Conservation (phyloP, 805 yeast genomes). For the Suhomyces vadensis region DNA sequence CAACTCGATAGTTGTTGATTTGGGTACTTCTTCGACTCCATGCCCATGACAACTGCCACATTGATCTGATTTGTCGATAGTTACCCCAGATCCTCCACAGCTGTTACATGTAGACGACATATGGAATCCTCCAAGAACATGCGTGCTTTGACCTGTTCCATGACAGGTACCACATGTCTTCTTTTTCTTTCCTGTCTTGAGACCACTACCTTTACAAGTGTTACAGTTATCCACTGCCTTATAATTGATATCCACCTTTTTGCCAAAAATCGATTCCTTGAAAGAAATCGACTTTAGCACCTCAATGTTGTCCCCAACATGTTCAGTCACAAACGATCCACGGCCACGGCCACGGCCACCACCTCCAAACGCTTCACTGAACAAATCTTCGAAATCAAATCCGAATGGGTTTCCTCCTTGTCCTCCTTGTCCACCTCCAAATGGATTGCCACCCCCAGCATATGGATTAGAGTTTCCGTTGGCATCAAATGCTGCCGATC, state of each 20-base stretch:
- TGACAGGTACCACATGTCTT: conserved; percentile 84
- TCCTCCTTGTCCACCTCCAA: conserved; percentile 44
- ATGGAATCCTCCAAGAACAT: conserved; percentile 89
- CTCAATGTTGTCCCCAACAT: conserved; percentile 87
- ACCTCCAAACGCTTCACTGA: conserved; percentile 52
- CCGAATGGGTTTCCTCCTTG: conserved; percentile 46
- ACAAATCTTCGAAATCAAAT: conserved; percentile 46
- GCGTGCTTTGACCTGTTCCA: conserved; percentile 90
- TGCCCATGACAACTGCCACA: conserved; percentile 86
- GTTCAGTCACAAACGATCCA: conserved; percentile 65
- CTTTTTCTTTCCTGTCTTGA: conserved; percentile 73
- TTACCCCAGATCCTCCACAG: conserved; percentile 89
- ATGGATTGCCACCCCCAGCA: conserved; percentile 41
- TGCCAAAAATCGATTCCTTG: conserved; percentile 87
- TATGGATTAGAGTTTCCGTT: conserved; percentile 53
- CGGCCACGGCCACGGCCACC: conserved; percentile 41
- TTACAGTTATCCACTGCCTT: conserved; percentile 73
- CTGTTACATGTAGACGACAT: conserved; percentile 90
- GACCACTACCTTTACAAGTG: conserved; percentile 82
- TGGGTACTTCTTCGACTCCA: conserved; percentile 71
- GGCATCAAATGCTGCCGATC: conserved; percentile 78
- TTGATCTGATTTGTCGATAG: conserved; percentile 62
- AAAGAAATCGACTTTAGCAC: conserved; percentile 71
- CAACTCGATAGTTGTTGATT: conserved; percentile 75
- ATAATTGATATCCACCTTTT: conserved; percentile 63